Evolutionary conservation across 1,139 yeast genomes (phyloP).

Genomic region (Magnusiomyces ingens): DNA sequence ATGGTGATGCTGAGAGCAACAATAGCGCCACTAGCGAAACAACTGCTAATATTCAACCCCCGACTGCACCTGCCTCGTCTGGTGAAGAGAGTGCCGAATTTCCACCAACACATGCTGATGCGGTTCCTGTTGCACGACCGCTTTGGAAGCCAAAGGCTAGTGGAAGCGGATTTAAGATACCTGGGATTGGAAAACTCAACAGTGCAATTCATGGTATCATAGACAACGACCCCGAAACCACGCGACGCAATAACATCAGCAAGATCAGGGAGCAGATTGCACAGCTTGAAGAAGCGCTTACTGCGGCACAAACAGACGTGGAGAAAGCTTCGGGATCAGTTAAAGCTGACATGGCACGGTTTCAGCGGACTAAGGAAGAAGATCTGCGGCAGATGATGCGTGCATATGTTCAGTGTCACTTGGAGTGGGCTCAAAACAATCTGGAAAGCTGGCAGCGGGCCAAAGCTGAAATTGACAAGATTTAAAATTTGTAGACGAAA

Average conservation of each 20-base stretch:
- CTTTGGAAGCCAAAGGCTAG: conserved; percentile 28
- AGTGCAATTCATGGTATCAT: conserved; percentile 62
- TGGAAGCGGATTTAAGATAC: conserved; percentile 34
- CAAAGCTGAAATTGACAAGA: conserved; percentile 39
- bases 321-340: conserved; percentile 46
- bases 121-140: conserved; percentile 17
- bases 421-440: conserved; percentile 66
- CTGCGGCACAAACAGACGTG: conserved; percentile 51
- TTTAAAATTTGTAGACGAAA: background rate
- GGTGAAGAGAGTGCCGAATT: conserved; percentile 9
- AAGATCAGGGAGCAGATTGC: conserved; percentile 47
- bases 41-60: background rate
- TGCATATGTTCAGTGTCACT: conserved; percentile 51
- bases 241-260: conserved; percentile 51
- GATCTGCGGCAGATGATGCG: conserved; percentile 45
- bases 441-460: conserved; percentile 71
- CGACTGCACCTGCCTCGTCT: conserved; percentile 2
- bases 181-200: conserved; percentile 47
- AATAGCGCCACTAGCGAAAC: background rate
- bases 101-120: conserved; percentile 28
- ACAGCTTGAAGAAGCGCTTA: conserved; percentile 51
- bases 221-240: conserved; percentile 63
- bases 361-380: conserved; percentile 40
- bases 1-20: background rate
- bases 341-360: conserved; percentile 43